Base-by-base conservation (phyloP, 2,329 filamentous ascomycete species). In the Kalaharituber pfeilii region DNA sequence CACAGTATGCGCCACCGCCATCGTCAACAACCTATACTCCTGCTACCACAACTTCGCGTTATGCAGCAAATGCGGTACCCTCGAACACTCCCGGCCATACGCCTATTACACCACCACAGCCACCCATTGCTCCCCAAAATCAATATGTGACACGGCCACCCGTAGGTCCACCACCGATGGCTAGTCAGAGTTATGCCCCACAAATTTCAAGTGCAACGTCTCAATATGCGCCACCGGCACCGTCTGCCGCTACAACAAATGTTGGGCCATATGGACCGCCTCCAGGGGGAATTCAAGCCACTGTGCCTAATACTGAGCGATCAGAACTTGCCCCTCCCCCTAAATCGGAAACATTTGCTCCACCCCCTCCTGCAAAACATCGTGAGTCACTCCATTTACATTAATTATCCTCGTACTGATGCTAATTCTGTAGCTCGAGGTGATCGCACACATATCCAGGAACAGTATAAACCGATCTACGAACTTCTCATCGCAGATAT, bases 361-460 rank as follows among this genome's bases (percentile, higher is more conserved):
- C 79, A 11, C 69, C 78, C n/a, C 75, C 74, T 65, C 65, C 73
- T 26, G 26, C 47, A 3, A 86, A 79, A 66, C 77, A 91, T 66
- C 85, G 87, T 71, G 71, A 73, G 76, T 75, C 20, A 22, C 52
- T 27, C 56, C 18, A 7, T 45, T 27, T n/a, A 45, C 52, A 33
- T 57, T 63, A 56, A 65, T 52, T 55, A 50, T 36, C 9, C 44
- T 47, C 22, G 26, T 52, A 26, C 56, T 59, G 63, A 67, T 60
- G 64, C 33, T 25, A 39, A 22, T 24, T 47, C 22, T 53, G 53
- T 53, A 73, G 74, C 76, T 57, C 69, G 84, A 42, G 89, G 89
- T 62, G 89, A 96, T 68, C 81, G 89, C 50, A 86, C 84, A 20
- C 87, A 96, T 67, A 94, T 98, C 55, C 84, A 89, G 0, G 67